Evolutionary conservation across 768 basidiomycete genomes (phyloP), one percentile per base, ranked within the genome.

Genomic region (Galerina marginata): DNA sequence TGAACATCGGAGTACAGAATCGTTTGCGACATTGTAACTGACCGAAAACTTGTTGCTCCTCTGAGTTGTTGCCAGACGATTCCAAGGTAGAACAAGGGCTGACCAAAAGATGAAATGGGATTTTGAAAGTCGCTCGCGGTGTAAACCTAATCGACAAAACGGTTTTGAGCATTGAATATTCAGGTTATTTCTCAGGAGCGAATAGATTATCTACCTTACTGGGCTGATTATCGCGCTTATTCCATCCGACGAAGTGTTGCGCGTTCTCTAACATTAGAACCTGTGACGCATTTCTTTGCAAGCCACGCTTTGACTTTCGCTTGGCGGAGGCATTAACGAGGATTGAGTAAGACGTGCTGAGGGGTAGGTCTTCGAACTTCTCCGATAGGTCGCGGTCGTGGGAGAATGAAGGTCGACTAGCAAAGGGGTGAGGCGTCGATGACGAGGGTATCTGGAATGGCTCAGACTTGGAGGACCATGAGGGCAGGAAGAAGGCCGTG

Each of bases 271-370:
- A 36, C 29, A 43, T 50, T 16, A 40, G 54, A 49, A 58, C 38
- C 15, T 29, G 59, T 37, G 45, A 40, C 29, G n/a, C 42, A 40
- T 40, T 36, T 37, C 29, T 50, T 46, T 26, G 62, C 29, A 58
- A 44, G 40, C 42, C 37, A 51, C 39, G 62, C 62, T 42, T 44
- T 56, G 46, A 23, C 38, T 54, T 52, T 14, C 39, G 57, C 57
- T 58, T 52, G 49, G 57, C 49, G 15, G 29, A 29, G 48, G 40
- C 40, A 33, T 45, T 25, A n/a, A 16, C 23, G n/a, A 45, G 46
- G 5, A 45, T 52, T 39, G 52, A 61, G 62, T 45, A 56, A 57
- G 47, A 38, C 47, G 42, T n/a, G 47, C 56, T 33, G 46, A 49
- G 56, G 40, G 47, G 37, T 26, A 40, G 3, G 36, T 47, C 47